These are phyloP conservation scores for Calocybe cyanea DNA, from an alignment of 768 basidiomycete species.

Conservation along the genomic window DNA sequence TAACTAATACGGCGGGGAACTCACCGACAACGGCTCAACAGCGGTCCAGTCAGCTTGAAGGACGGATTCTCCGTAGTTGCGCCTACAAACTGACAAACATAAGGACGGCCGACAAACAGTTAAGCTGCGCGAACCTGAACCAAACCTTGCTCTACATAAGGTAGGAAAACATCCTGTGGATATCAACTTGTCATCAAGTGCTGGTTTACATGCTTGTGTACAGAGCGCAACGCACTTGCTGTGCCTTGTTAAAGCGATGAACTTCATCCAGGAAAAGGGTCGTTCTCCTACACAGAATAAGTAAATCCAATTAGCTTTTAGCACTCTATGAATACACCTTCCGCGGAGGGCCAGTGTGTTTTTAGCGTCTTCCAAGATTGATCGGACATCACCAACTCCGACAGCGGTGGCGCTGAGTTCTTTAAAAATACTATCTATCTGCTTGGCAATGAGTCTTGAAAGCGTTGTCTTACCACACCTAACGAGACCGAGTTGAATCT, in stretches of 20 bases:
- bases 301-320: neutral
- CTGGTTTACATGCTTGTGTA: neutral
- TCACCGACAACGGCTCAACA: conserved; percentile 75
- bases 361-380: conserved; percentile 76
- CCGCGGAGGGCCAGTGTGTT: conserved; percentile 60
- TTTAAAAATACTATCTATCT: conserved; percentile 59
- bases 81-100: conserved; percentile 53
- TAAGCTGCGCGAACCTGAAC: conserved; percentile 46
- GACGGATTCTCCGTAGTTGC: conserved; percentile 91
- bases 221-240: conserved; percentile 43
- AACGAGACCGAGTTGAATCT: neutral
- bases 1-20: conserved; percentile 22
- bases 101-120: neutral
- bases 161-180: conserved; percentile 70
- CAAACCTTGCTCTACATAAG: conserved; percentile 74
- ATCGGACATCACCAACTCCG: conserved; percentile 66
- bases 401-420: conserved; percentile 75
- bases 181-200: neutral
- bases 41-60: conserved; percentile 71
- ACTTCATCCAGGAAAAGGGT: conserved; percentile 83
- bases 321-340: conserved; percentile 33
- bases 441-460: conserved; percentile 63
- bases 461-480: conserved; percentile 77
- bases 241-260: conserved; percentile 71
- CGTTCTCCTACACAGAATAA: conserved; percentile 47